These are phyloP conservation scores for Fragaria nilgerrensis DNA, from an alignment of 306 rosid genomes.

Conservation along the genomic window DNA sequence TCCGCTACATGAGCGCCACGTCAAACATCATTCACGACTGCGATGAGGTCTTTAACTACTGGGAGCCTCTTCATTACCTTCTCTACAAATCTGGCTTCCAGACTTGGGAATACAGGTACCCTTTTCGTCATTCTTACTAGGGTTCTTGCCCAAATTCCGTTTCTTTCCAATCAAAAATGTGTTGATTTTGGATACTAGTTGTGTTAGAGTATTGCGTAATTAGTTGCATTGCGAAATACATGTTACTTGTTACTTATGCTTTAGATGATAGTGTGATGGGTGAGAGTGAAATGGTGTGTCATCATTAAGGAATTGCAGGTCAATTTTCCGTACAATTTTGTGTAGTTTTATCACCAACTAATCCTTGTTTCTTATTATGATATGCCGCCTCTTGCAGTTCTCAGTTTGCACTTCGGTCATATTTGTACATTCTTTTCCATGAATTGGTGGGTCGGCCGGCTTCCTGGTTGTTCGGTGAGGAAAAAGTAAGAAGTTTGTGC, in stretches of 20 bases:
- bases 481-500: conserved; percentile 52
- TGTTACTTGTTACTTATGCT: too few species aligned
- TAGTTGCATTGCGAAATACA: too few species aligned
- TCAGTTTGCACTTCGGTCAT: conserved; percentile 93
- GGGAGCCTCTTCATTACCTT: conserved; percentile 98
- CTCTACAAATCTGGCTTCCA: conserved; percentile 94
- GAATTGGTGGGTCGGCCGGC: conserved; percentile 90
- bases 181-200: too few species aligned
- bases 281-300: too few species aligned
- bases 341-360: not conserved
- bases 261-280: too few species aligned
- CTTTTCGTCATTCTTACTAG: not conserved
- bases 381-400: conserved; percentile 64
- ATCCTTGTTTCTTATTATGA: not conserved
- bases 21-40: conserved; percentile 95
- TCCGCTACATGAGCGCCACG: conserved; percentile 87
- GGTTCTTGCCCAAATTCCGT: not conserved
- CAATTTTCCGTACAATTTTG: not conserved
- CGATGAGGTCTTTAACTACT: conserved; percentile 96
- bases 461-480: conserved; percentile 71
- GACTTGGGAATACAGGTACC: conserved; percentile 92
- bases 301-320: too few species aligned
- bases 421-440: conserved; percentile 82
- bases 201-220: too few species aligned
- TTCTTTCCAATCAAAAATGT: not conserved